These are phyloP conservation scores for Sugiyamaella sp. DNA, from an alignment of 1,139 yeast genomes.

Conservation along the genomic window DNA sequence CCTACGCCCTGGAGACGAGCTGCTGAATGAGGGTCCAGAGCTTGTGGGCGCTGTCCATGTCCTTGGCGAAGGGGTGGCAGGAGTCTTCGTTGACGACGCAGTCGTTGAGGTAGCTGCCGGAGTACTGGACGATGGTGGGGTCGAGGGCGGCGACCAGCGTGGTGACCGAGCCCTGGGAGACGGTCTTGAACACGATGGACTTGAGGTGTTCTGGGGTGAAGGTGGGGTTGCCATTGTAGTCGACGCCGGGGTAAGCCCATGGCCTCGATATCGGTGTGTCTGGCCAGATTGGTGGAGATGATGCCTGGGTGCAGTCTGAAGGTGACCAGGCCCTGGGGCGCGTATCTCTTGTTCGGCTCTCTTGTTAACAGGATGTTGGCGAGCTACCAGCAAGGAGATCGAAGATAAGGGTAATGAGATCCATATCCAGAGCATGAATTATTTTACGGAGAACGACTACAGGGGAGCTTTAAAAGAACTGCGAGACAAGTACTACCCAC, in stretches of 20 bases:
- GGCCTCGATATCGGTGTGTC: constrained; percentile 5
- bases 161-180: constrained; percentile 19
- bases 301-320: constrained; percentile 26
- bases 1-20: too few species aligned
- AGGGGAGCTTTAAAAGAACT: too few species aligned
- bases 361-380: constrained; percentile 23
- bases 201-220: not conserved
- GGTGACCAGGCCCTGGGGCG: constrained; percentile 19
- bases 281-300: constrained; percentile 19
- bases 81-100: constrained; percentile 16
- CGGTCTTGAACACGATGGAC: constrained; percentile 1
- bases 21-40: constrained; percentile 17
- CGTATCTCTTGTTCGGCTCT: constrained; percentile 17
- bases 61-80: constrained; percentile 16
- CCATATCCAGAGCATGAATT: too few species aligned
- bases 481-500: too few species aligned
- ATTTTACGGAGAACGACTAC: too few species aligned
- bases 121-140: constrained; percentile 9
- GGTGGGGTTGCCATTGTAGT: constrained; percentile 15
- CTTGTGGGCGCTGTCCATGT: constrained; percentile 11
- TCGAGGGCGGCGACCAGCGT: constrained; percentile 18
- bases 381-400: too few species aligned
- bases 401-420: too few species aligned
- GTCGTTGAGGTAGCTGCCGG: constrained; percentile 18
- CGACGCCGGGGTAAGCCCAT: constrained; percentile 1